A percentile compares a stretch with the other conserved stretches of the same genome.
phyloP scores from a whole-genome alignment of 306 rosid genomes.

The Corylus avellana region DNA sequence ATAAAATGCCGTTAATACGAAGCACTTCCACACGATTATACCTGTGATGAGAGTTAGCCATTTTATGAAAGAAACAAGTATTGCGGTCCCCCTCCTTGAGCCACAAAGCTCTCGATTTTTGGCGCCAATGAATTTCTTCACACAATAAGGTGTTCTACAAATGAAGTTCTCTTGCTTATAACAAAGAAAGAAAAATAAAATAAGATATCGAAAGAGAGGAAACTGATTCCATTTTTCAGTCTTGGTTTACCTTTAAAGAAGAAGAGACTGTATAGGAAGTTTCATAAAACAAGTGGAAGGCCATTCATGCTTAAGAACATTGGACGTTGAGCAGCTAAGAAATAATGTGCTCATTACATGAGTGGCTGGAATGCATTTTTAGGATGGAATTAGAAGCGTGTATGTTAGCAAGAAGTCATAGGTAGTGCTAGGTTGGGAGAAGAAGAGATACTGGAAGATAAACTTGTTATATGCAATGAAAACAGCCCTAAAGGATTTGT shows the following conservation, averaged over 20 bases:
- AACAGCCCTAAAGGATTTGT: background rate
- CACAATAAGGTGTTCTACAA: no score
- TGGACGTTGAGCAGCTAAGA: background rate
- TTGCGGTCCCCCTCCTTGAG: no score
- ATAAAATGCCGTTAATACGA: no score
- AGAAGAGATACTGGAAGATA: background rate
- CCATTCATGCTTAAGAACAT: background rate
- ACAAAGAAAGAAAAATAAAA: background rate
- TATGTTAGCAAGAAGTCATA: background rate
- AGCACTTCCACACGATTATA: no score
- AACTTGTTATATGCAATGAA: background rate
- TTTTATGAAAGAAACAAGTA: no score
- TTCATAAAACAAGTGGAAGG: background rate
- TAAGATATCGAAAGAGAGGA: background rate
- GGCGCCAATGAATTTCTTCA: no score
- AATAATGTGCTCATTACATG: background rate
- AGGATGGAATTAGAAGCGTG: background rate
- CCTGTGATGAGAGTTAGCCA: no score
- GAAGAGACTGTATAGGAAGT: background rate
- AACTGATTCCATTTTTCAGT: background rate
- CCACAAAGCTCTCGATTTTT: no score
- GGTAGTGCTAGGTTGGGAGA: background rate
- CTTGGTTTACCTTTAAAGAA: background rate
- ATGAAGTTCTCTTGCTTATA: background rate
- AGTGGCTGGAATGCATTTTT: background rate